These are phyloP conservation scores for Fusarium annulatum DNA, from an alignment of 2,329 filamentous ascomycete genomes.

Conservation along the genomic window DNA sequence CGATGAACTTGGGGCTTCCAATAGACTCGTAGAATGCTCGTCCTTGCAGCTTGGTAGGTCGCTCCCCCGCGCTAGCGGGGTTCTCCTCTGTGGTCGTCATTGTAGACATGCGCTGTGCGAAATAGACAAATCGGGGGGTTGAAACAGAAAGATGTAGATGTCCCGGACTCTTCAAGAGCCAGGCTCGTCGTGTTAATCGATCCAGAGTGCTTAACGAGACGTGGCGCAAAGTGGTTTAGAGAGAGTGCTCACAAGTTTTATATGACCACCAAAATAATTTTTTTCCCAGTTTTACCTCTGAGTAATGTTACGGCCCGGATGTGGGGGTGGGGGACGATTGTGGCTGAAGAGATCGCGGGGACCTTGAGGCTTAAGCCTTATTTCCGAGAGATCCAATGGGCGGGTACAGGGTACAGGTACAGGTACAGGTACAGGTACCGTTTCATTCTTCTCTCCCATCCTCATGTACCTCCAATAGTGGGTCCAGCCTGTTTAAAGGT, in stretches of 20 bases:
- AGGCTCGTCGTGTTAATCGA: conserved; percentile 24
- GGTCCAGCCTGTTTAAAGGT: background rate
- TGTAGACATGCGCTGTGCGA: conserved; percentile 44
- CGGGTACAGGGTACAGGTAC: background rate
- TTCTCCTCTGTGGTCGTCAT: conserved; percentile 45
- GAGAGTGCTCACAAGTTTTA: background rate
- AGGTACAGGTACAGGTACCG: background rate
- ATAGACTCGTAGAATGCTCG: conserved; percentile 95
- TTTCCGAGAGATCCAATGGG: background rate
- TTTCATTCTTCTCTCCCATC: background rate
- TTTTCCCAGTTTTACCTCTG: background rate
- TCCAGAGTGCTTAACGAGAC: conserved; percentile 35
- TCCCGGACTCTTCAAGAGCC: conserved; percentile 43
- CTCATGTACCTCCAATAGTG: background rate
- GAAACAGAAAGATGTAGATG: conserved; percentile 8
- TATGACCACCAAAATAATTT: background rate
- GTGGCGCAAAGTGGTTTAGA: conserved; percentile 6
- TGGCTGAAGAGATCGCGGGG: background rate
- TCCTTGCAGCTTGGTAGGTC: conserved; percentile 75
- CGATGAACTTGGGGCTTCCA: conserved; percentile 87
- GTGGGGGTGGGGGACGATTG: background rate
- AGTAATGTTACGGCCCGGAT: background rate
- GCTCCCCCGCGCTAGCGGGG: conserved; percentile 27
- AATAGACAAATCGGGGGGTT: background rate
- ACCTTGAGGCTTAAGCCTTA: background rate